Base-by-base conservation (phyloP, 228 moss, liverwort and hornwort genomes). In the Sphagnum fallax region DNA sequence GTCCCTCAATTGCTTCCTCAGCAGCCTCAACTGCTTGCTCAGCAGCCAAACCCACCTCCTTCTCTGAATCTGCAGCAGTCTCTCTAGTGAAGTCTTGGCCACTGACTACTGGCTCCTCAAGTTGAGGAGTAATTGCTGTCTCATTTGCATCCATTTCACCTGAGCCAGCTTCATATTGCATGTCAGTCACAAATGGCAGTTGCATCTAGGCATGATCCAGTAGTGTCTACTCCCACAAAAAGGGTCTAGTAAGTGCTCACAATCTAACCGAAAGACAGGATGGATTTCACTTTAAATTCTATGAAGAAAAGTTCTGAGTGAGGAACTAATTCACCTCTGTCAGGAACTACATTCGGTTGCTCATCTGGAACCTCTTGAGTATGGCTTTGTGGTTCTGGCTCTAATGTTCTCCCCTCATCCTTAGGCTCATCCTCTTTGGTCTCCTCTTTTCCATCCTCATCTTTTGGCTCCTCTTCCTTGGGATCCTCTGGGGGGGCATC, bases 401-500 rank as follows among this genome's bases (percentile, higher is more conserved):
- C 32, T 6, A 53, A 32, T 32, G 32, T 32, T 32, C 32, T 32
- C 32, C 32, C 32, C 32, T 32, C 32, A 32, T 32, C 62, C 63
- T 71, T 77, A 68, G 62, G 12, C 72, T 78, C 73, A 52, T 57
- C 68, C 53, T 73, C 75, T 52, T 70, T 50, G 64, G 60, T 47
- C 61, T 76, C 71, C 53, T 52, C 65, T 51, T 76, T 81, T 52
- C 69, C 81, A 16, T 11, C 67, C 55, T 55, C 55, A 8, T 55
- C 55, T 12, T 55, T 12, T 55, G 55, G 55, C 55, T 12, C 32
- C 32, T 2, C 32, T 32, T 32, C 32, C 32, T 32, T 51, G 13
- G 63, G 73, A 65, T 77, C 82, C 52, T 82, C 86, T 8, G 69
- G 68, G 60, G 73, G 75, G 69, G 49, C 71, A 64, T 79, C 81